Evolutionary conservation across 2,329 filamentous ascomycete species (phyloP).

Genomic region (Colletotrichum lini): DNA sequence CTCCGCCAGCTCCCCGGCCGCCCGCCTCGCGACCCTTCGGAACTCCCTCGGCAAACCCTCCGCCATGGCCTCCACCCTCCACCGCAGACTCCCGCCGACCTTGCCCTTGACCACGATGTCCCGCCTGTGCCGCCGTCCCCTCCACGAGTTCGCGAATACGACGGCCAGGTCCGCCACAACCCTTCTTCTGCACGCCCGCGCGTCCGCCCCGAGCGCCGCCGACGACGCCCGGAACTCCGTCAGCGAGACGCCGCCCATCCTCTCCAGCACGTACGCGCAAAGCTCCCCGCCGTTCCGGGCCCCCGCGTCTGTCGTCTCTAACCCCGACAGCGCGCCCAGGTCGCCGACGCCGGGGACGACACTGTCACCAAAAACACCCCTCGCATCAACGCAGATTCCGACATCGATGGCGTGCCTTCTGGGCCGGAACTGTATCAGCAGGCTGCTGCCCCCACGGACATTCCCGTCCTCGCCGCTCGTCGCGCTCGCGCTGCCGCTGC

Average conservation of each 20-base stretch:
- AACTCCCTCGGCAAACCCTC: conserved; percentile 52
- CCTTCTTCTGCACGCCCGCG: conserved; percentile 44
- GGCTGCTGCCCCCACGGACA: conserved; percentile 10
- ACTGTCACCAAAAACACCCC: conserved; percentile 53
- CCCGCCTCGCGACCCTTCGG: conserved; percentile 45
- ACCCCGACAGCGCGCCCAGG: conserved; percentile 51
- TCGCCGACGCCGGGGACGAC: conserved; percentile 59
- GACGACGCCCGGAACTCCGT: conserved; percentile 48
- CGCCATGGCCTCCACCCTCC: conserved; percentile 56
- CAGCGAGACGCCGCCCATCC: conserved; percentile 59
- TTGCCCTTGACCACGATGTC: conserved; percentile 45
- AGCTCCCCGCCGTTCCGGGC: conserved; percentile 43
- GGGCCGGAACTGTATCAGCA: conserved; percentile 65
- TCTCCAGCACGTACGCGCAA: conserved; percentile 59
- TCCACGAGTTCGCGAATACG: conserved; percentile 58
- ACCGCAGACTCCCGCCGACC: conserved; percentile 58
- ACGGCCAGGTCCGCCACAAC: conserved; percentile 59
- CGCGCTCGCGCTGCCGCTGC: neutral
- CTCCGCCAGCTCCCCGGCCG: conserved; percentile 49
- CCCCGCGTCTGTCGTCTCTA: conserved; percentile 15
- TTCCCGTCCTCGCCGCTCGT: neutral
- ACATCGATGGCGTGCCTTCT: conserved; percentile 58
- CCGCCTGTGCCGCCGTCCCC: conserved; percentile 37
- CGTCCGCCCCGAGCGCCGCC: conserved; percentile 1
- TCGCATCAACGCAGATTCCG: conserved; percentile 53